A percentile compares a stretch with the other conserved stretches of the same genome.
These are phyloP conservation scores for Herpetomonas samuelpessoai DNA, from an alignment of 208 protist species.

Conservation along the genomic window DNA sequence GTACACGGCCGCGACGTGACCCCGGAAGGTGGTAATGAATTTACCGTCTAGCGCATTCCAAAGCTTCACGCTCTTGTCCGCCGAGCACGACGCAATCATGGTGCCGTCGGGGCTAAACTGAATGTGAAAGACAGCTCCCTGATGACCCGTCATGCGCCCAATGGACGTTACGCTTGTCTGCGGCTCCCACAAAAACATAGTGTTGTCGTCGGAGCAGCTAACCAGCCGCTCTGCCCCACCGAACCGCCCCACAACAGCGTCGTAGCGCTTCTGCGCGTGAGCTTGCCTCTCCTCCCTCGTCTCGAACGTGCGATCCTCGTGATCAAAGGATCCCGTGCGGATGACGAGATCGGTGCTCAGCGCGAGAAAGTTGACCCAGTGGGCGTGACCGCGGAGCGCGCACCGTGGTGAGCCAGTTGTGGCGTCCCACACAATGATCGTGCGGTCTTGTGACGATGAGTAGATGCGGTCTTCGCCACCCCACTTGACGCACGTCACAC, in stretches of 20 bases:
- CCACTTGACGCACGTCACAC: conserved; percentile 97
- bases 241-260: conserved; percentile 67
- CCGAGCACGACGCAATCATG: conserved; percentile 96
- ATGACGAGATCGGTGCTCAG: conserved; percentile 97
- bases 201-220: conserved; percentile 97
- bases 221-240: conserved; percentile 89
- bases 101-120: conserved; percentile 97
- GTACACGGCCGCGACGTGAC: conserved; percentile 97
- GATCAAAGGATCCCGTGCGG: conserved; percentile 94
- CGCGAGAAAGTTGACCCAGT: conserved; percentile 99
- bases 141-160: conserved; percentile 92
- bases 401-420: conserved; percentile 57
- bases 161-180: conserved; percentile 80
- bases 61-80: conserved; percentile 98
- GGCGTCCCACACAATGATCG: conserved; percentile 95
- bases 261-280: conserved; percentile 78
- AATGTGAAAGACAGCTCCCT: conserved; percentile 94
- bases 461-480: conserved; percentile 94
- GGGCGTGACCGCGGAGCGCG: conserved; percentile 95
- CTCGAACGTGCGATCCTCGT: conserved; percentile 77
- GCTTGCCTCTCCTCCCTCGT: conserved; percentile 43
- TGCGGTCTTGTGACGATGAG: conserved; percentile 96
- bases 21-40: conserved; percentile 94
- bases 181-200: conserved; percentile 97
- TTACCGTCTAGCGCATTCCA: conserved; percentile 93